Percentiles rank a stretch among this genome's conserved stretches.
These are phyloP conservation scores for Leptographium wingfieldii DNA, from an alignment of 2,329 filamentous ascomycete genomes.

Conservation along the genomic window DNA sequence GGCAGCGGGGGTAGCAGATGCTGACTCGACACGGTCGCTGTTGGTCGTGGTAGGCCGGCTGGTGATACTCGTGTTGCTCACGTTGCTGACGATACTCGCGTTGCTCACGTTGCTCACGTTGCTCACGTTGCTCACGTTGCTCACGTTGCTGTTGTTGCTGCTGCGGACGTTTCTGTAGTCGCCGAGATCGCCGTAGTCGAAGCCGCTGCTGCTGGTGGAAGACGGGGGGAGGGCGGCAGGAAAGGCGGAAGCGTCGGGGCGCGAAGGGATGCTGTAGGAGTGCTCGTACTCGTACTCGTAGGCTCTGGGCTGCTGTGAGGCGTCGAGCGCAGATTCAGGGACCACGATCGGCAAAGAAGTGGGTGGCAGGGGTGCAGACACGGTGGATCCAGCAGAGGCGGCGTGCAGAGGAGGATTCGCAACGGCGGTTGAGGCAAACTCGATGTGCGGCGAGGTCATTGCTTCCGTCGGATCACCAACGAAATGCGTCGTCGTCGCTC, in stretches of 20 bases:
- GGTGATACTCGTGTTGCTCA: background rate
- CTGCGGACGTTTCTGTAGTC: background rate
- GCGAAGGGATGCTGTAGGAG: background rate
- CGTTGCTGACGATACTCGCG: background rate
- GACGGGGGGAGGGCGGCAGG: background rate
- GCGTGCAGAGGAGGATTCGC: conserved; percentile 1
- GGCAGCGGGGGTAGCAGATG: background rate
- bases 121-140: background rate
- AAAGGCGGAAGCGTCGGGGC: background rate
- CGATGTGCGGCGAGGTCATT: conserved; percentile 10
- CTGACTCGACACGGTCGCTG: background rate
- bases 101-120: background rate
- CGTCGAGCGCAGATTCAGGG: conserved; percentile 6
- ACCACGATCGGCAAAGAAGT: conserved; percentile 10
- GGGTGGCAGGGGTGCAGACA: conserved; percentile 7
- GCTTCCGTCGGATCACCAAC: background rate
- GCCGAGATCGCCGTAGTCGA: background rate
- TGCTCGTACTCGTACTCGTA: background rate
- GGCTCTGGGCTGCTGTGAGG: conserved; percentile 1
- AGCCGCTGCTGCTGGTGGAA: background rate
- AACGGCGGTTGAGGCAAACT: conserved; percentile 7
- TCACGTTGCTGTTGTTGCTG: background rate
- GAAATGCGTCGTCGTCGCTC: background rate
- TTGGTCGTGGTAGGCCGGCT: background rate
- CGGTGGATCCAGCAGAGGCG: conserved; percentile 3